Conservation (phyloP, 257 asterid species). For the Ajuga chamaepitys region DNA sequence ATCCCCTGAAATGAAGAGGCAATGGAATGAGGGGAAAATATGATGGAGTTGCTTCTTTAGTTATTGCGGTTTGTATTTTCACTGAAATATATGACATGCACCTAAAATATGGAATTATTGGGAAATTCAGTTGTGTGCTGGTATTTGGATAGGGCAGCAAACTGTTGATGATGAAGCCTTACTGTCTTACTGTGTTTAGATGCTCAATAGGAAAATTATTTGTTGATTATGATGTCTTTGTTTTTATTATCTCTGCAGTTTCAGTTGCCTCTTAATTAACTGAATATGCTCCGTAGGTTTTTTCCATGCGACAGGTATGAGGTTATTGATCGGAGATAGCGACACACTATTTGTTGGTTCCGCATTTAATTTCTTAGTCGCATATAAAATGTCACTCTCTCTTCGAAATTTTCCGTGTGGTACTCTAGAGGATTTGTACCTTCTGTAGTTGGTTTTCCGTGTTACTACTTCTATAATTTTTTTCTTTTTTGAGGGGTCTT, state of each 20-base stretch:
- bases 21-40: not conserved
- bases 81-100: slow-evolving; percentile 12
- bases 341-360: too few relatives aligned
- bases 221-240: not conserved
- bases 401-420: too few relatives aligned
- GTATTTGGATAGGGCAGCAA: slow-evolving; percentile 28
- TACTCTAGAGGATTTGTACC: too few relatives aligned
- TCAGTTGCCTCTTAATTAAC: too few relatives aligned
- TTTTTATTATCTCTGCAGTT: not conserved
- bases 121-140: slow-evolving; percentile 25
- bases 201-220: not conserved
- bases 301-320: too few relatives aligned
- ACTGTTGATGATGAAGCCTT: slow-evolving; percentile 26
- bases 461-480: too few relatives aligned
- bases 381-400: too few relatives aligned
- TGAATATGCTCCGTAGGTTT: too few relatives aligned
- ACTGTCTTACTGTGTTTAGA: not conserved
- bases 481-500: too few relatives aligned
- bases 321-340: too few relatives aligned
- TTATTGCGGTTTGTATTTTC: slow-evolving; percentile 38
- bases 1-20: slow-evolving; percentile 9
- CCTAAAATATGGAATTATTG: slow-evolving; percentile 8
- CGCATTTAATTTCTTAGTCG: too few relatives aligned
- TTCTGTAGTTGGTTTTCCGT: too few relatives aligned
- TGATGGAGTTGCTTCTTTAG: slow-evolving; percentile 20